Conservation (phyloP, 140 eudicot genomes). For the Bidens hawaiensis region DNA sequence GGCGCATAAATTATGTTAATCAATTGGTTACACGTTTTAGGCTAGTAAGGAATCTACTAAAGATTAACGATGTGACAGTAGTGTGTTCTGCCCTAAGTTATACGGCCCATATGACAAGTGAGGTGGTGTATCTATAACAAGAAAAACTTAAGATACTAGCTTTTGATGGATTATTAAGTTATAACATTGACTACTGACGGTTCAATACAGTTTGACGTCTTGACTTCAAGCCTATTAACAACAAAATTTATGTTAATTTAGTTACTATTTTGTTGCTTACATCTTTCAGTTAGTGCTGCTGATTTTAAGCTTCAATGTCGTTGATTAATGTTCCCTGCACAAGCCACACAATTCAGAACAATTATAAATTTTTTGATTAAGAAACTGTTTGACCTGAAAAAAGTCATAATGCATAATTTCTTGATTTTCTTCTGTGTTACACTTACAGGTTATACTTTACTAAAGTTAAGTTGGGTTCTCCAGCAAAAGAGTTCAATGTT, state of each 20-base stretch:
- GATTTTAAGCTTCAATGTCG: neutral
- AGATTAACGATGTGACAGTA: too few relatives aligned
- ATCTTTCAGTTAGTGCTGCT: neutral
- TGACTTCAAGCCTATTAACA: neutral
- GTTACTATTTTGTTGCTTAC: constrained; percentile 4
- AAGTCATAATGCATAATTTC: constrained; percentile 9
- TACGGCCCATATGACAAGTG: too few relatives aligned
- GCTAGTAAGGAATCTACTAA: too few relatives aligned
- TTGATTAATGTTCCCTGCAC: neutral
- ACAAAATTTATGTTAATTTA: neutral
- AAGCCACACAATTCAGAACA: neutral
- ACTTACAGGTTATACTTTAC: constrained; percentile 77
- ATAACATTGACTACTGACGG: constrained; percentile 9
- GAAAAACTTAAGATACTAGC: constrained; percentile 17
- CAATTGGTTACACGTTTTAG: too few relatives aligned
- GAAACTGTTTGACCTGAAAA: constrained; percentile 14
- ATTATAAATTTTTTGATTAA: neutral
- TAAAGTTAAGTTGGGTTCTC: constrained; percentile 86
- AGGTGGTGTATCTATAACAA: too few relatives aligned
- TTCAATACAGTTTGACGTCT: constrained; percentile 16
- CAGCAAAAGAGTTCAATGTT: constrained; percentile 80
- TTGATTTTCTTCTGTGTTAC: constrained; percentile 1
- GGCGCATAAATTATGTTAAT: too few relatives aligned
- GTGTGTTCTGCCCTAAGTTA: too few relatives aligned
- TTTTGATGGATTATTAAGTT: constrained; percentile 1